These are phyloP conservation scores for Aspergillus thermomutatus DNA, from an alignment of 2,329 filamentous ascomycete species.

Conservation along the genomic window DNA sequence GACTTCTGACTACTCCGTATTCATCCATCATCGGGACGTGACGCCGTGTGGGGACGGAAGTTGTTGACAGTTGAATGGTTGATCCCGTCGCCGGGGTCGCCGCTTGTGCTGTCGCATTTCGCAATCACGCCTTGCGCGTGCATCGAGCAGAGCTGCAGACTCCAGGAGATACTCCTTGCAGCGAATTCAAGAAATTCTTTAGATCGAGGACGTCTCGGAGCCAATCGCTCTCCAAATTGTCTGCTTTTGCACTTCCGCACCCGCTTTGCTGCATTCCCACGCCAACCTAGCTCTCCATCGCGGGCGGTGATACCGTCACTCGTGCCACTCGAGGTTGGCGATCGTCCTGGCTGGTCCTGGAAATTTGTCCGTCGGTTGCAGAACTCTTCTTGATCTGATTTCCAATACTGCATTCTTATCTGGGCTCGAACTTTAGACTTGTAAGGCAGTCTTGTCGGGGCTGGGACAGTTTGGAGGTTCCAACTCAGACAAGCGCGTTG, in stretches of 20 bases:
- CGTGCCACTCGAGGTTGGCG: background rate
- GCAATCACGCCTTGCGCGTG: slow-evolving; percentile 7
- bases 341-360: slow-evolving; percentile 1
- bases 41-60: slow-evolving; percentile 6
- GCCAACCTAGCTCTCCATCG: slow-evolving; percentile 15
- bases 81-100: background rate
- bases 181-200: slow-evolving; percentile 1
- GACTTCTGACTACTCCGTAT: background rate
- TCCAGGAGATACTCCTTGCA: slow-evolving; percentile 9
- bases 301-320: slow-evolving; percentile 19
- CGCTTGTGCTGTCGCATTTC: slow-evolving; percentile 2
- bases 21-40: background rate
- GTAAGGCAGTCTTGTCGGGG: background rate
- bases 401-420: background rate
- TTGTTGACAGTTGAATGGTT: background rate
- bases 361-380: background rate
- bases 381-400: background rate
- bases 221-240: slow-evolving; percentile 2
- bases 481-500: background rate
- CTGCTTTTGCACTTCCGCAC: slow-evolving; percentile 12
- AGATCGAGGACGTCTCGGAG: background rate
- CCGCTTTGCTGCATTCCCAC: slow-evolving; percentile 12
- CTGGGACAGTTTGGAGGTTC: background rate
- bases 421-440: background rate
- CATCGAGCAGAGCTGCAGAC: slow-evolving; percentile 1